Percentiles rank a stretch among this genome's conserved stretches.
phyloP scores from a whole-genome alignment of 2,329 filamentous ascomycete species.

The Apiospora saccharicola region DNA sequence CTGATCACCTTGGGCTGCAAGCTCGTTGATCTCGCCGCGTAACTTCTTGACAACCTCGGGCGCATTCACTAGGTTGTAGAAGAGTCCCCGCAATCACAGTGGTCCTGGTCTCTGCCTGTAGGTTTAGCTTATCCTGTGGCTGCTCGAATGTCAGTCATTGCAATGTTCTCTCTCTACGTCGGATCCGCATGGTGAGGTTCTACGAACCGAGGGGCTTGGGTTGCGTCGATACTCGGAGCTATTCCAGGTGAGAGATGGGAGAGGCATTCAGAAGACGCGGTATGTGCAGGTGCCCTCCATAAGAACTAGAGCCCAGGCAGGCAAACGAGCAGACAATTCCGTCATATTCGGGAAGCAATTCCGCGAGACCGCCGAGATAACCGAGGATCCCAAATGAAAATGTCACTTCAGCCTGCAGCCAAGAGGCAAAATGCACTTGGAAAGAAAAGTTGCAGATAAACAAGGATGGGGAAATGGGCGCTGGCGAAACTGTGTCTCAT shows the following conservation, averaged over 20 bases:
- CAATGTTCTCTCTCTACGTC: not conserved
- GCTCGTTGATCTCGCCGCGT: conserved; percentile 28
- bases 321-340: not conserved
- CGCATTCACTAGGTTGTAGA: conserved; percentile 26
- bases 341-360: not conserved
- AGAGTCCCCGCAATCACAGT: conserved; percentile 13
- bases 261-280: not conserved
- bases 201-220: conserved; percentile 13
- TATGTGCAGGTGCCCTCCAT: not conserved
- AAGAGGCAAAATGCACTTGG: not conserved
- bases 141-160: not conserved
- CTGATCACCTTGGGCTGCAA: conserved; percentile 22
- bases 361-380: not conserved
- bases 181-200: not conserved
- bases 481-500: not conserved
- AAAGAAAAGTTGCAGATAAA: not conserved
- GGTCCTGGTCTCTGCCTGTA: conserved; percentile 1
- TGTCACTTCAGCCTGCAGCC: not conserved
- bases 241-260: not conserved
- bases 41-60: conserved; percentile 22
- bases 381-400: not conserved
- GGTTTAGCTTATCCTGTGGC: conserved; percentile 20
- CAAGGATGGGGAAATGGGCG: not conserved
- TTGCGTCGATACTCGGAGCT: not conserved
- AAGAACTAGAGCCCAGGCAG: not conserved